Percentiles rank a stretch among this genome's conserved stretches.
These are phyloP conservation scores for Penicillium fuscoglaucum DNA, from an alignment of 2,329 filamentous ascomycete genomes.

Conservation along the genomic window DNA sequence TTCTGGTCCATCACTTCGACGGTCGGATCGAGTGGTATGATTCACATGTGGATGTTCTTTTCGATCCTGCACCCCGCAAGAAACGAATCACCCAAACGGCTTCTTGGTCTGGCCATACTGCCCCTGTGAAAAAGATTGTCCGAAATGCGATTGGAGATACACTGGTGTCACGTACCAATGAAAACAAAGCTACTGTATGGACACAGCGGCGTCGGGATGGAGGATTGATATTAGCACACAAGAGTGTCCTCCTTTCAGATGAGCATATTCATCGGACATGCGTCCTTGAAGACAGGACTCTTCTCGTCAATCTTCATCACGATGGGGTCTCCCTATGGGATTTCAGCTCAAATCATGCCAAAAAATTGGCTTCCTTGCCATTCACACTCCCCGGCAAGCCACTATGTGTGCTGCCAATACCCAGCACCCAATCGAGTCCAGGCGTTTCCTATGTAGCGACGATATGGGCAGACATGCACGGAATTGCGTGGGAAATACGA, in stretches of 20 bases:
- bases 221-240: constrained; percentile 60
- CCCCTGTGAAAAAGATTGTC: constrained; percentile 78
- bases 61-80: constrained; percentile 67
- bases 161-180: constrained; percentile 75
- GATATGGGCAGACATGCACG: constrained; percentile 73
- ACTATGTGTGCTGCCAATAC: constrained; percentile 76
- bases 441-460: constrained; percentile 71
- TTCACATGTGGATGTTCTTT: constrained; percentile 72
- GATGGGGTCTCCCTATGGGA: constrained; percentile 76
- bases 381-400: constrained; percentile 69
- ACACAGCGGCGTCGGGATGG: constrained; percentile 59
- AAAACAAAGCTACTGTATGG: constrained; percentile 83
- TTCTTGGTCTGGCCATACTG: constrained; percentile 81
- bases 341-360: constrained; percentile 61
- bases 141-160: constrained; percentile 79
- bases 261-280: constrained; percentile 79
- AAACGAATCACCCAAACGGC: constrained; percentile 63
- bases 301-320: constrained; percentile 77
- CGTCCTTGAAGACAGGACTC: constrained; percentile 72
- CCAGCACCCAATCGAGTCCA: constrained; percentile 56
- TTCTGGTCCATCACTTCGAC: constrained; percentile 82
- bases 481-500: constrained; percentile 76
- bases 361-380: constrained; percentile 57
- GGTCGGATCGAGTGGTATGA: constrained; percentile 81
- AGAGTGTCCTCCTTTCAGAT: constrained; percentile 66